Conservation (phyloP, 768 basidiomycete species). For the Mycena latifolia region DNA sequence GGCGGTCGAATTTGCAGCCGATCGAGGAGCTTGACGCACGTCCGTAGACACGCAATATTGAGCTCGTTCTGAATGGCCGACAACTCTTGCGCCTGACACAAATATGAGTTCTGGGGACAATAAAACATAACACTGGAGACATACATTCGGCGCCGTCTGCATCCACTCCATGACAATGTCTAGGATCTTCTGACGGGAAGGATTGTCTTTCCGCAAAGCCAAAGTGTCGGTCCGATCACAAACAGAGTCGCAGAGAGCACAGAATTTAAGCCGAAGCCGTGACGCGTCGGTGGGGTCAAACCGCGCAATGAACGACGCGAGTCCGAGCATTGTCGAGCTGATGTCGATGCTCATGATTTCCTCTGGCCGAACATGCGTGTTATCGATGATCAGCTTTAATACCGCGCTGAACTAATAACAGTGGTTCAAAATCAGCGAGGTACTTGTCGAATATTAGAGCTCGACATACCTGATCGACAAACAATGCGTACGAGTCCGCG, state of each 20-base stretch:
- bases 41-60: constrained; percentile 80
- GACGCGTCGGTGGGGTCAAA: constrained; percentile 65
- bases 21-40: constrained; percentile 81
- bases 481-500: constrained; percentile 58
- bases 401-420: constrained; percentile 76
- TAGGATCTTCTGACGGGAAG: constrained; percentile 75
- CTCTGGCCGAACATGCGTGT: constrained; percentile 67
- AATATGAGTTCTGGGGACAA: constrained; percentile 9
- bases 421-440: background rate
- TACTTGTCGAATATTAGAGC: too few species aligned
- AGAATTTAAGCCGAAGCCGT: constrained; percentile 83
- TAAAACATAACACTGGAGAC: constrained; percentile 36
- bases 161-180: constrained; percentile 89
- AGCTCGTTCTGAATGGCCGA: constrained; percentile 68
- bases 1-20: constrained; percentile 74
- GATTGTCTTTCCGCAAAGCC: constrained; percentile 74
- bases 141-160: constrained; percentile 62
- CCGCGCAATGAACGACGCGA: constrained; percentile 76
- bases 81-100: constrained; percentile 46
- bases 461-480: constrained; percentile 77
- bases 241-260: constrained; percentile 75
- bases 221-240: constrained; percentile 73
- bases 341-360: constrained; percentile 75
- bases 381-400: constrained; percentile 84
- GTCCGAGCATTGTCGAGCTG: constrained; percentile 66